A percentile compares a stretch with the other conserved stretches of the same genome.
These are phyloP conservation scores for Elaeagnus macrophylla DNA, from an alignment of 306 rosid genomes.

Conservation along the genomic window DNA sequence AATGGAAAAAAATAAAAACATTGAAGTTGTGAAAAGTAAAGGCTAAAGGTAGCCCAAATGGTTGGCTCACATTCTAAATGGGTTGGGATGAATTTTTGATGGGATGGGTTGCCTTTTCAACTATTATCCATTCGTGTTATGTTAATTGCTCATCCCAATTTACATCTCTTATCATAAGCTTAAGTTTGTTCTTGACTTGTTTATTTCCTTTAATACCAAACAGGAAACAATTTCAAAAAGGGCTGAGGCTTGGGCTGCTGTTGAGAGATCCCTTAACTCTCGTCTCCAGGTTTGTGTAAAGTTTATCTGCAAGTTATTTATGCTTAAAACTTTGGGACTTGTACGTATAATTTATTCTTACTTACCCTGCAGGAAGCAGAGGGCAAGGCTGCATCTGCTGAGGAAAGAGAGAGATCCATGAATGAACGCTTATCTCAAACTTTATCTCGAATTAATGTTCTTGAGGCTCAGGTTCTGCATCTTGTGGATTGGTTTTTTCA, in stretches of 20 bases:
- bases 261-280: conserved; percentile 87
- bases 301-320: conserved; percentile 2
- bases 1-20: too few species aligned
- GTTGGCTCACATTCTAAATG: too few species aligned
- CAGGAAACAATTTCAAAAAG: conserved; percentile 90
- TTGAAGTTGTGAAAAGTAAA: too few species aligned
- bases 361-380: conserved; percentile 79
- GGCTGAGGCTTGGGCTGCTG: conserved; percentile 97
- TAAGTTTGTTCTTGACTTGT: conserved; percentile 17
- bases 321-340: conserved; percentile 5
- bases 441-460: conserved; percentile 91
- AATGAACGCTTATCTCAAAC: conserved; percentile 94
- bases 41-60: too few species aligned
- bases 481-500: conserved; percentile 18
- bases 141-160: too few species aligned
- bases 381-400: conserved; percentile 88
- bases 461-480: conserved; percentile 90
- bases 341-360: conserved; percentile 20
- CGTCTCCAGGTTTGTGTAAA: conserved; percentile 71
- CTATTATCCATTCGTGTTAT: too few species aligned
- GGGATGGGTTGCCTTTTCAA: too few species aligned
- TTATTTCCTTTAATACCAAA: conserved; percentile 20
- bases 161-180: background rate
- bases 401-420: conserved; percentile 86
- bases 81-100: too few species aligned